Conservation (phyloP, 768 basidiomycete genomes). For the Grammothele lineata region DNA sequence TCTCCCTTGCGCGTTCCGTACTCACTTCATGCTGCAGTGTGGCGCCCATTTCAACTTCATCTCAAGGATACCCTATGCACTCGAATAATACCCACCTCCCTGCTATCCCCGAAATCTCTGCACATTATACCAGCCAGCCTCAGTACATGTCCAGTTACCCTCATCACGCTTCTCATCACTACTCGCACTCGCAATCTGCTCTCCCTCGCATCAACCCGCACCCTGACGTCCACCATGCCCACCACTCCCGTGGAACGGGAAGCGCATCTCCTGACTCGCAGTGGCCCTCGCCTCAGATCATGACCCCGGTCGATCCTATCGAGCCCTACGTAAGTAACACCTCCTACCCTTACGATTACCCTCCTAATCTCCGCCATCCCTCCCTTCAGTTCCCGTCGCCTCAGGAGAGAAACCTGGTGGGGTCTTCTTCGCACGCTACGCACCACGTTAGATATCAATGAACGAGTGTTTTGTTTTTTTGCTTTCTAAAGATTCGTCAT, state of each 20-base stretch:
- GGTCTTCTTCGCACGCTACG: conserved; percentile 41
- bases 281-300: conserved; percentile 47
- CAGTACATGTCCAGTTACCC: conserved; percentile 48
- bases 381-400: conserved; percentile 31
- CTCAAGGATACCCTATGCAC: conserved; percentile 44
- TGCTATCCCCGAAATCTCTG: conserved; percentile 55
- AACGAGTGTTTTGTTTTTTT: conserved; percentile 31
- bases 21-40: conserved; percentile 7
- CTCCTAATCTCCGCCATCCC: neutral
- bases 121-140: conserved; percentile 41
- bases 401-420: conserved; percentile 48
- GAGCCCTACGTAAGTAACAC: conserved; percentile 65
- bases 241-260: conserved; percentile 43
- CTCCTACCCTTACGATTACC: conserved; percentile 1
- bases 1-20: neutral
- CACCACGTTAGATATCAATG: conserved; percentile 50
- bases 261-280: conserved; percentile 45
- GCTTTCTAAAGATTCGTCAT: conserved; percentile 33
- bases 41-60: conserved; percentile 30
- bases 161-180: conserved; percentile 31
- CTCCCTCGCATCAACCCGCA: conserved; percentile 38
- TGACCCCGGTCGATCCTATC: conserved; percentile 47
- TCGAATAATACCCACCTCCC: conserved; percentile 40
- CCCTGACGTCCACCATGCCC: conserved; percentile 32
- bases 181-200: conserved; percentile 20